A percentile compares a stretch with the other conserved stretches of the same genome.
phyloP scores from a whole-genome alignment of 495 filamentous ascomycete species.

The Rostrohypoxylon terebratum region DNA sequence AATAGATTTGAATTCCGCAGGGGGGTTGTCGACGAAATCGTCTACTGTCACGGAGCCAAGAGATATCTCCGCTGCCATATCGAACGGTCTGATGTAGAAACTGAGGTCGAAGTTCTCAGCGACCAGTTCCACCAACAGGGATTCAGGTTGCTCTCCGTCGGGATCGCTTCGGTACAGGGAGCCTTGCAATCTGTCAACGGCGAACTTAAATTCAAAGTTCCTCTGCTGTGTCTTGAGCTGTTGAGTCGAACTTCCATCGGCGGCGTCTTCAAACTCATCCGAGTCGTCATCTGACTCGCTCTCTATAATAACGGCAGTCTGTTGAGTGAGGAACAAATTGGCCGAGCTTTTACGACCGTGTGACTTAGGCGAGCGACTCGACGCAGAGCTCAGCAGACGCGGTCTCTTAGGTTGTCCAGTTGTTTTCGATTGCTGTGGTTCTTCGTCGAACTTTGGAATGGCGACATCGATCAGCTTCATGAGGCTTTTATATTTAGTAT shows the following conservation, averaged over 20 bases:
- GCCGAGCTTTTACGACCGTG: slow-evolving; percentile 51
- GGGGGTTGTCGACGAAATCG: slow-evolving; percentile 89
- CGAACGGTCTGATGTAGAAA: slow-evolving; percentile 86
- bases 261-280: slow-evolving; percentile 70
- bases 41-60: slow-evolving; percentile 90
- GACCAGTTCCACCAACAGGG: slow-evolving; percentile 88
- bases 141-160: slow-evolving; percentile 78
- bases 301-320: slow-evolving; percentile 80
- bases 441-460: slow-evolving; percentile 82
- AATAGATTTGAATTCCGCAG: slow-evolving; percentile 95
- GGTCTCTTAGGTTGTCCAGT: slow-evolving; percentile 69
- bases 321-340: slow-evolving; percentile 63
- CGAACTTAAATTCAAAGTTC: slow-evolving; percentile 95
- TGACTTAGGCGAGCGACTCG: slow-evolving; percentile 48
- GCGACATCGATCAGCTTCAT: slow-evolving; percentile 98
- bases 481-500: slow-evolving; percentile 93
- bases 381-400: slow-evolving; percentile 56
- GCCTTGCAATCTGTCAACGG: slow-evolving; percentile 90
- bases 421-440: slow-evolving; percentile 49
- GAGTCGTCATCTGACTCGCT: slow-evolving; percentile 77
- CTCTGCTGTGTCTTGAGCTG: slow-evolving; percentile 83
- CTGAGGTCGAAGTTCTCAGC: slow-evolving; percentile 90
- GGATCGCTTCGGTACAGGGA: slow-evolving; percentile 90
- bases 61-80: slow-evolving; percentile 90
- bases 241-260: slow-evolving; percentile 68